Evolutionary conservation across 139 green algal species (phyloP).

Genomic region (Coccomyxa sp.): DNA sequence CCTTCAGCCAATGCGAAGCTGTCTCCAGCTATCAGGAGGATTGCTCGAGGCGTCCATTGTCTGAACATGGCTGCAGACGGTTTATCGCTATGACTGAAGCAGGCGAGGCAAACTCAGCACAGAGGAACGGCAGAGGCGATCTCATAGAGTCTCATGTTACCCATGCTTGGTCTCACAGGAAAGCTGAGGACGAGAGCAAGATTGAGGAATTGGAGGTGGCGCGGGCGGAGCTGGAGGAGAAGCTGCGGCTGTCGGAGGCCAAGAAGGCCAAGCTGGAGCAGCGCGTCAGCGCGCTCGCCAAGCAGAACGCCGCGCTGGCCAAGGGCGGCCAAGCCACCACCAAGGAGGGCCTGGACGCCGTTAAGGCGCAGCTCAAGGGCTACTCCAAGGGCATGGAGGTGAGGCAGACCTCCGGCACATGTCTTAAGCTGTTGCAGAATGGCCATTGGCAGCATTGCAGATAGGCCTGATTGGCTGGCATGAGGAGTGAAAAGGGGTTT

Average conservation of each 20-base stretch:
- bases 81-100: no score
- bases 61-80: no score
- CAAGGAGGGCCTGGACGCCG: not conserved
- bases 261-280: not conserved
- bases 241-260: not conserved
- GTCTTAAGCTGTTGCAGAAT: no score
- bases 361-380: not conserved
- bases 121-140: not conserved
- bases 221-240: not conserved
- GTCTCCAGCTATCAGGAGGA: no score
- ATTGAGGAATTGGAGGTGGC: not conserved
- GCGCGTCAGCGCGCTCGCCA: not conserved
- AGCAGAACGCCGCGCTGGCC: not conserved
- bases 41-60: no score
- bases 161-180: not conserved
- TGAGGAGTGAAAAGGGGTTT: no score
- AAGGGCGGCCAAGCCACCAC: not conserved
- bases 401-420: no score
- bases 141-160: not conserved
- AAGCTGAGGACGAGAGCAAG: constrained; percentile 1
- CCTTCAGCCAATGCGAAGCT: no score
- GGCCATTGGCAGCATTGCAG: no score
- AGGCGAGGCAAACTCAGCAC: no score
- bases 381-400: not conserved
- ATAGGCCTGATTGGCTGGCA: no score